Evolutionary conservation across 179 eudicot genomes (phyloP).

Genomic region (Heliamphora pulchella): DNA sequence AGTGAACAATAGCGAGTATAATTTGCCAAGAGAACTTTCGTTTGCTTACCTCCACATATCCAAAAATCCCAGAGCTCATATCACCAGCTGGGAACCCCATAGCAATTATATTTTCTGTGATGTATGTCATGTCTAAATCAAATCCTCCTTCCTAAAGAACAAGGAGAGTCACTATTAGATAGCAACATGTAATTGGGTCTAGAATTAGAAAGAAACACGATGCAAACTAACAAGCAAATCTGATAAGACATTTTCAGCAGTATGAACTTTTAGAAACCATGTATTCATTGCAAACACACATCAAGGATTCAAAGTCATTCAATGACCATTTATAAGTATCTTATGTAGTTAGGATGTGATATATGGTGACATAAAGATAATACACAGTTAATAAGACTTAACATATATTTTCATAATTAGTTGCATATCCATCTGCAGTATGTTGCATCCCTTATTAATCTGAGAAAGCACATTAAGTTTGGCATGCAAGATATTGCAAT

Average conservation of each 20-base stretch:
- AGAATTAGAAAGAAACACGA: background rate
- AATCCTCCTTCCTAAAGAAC: constrained; percentile 78
- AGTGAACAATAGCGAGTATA: background rate
- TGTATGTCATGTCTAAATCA: constrained; percentile 93
- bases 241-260: background rate
- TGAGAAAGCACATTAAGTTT: background rate
- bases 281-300: background rate
- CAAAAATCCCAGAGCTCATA: constrained; percentile 91
- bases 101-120: constrained; percentile 90
- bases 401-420: too few relatives aligned
- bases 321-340: background rate
- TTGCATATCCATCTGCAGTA: background rate
- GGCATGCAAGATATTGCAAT: background rate
- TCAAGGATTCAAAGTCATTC: background rate
- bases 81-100: constrained; percentile 99
- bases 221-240: background rate
- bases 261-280: background rate
- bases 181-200: background rate
- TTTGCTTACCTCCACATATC: constrained; percentile 75
- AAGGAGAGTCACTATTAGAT: constrained; percentile 5
- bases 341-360: background rate
- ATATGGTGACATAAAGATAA: background rate
- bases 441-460: too few relatives aligned
- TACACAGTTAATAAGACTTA: too few relatives aligned
- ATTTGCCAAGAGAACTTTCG: background rate